Base-by-base conservation (phyloP, 441 rosid genomes). In the Oxalis stricta region DNA sequence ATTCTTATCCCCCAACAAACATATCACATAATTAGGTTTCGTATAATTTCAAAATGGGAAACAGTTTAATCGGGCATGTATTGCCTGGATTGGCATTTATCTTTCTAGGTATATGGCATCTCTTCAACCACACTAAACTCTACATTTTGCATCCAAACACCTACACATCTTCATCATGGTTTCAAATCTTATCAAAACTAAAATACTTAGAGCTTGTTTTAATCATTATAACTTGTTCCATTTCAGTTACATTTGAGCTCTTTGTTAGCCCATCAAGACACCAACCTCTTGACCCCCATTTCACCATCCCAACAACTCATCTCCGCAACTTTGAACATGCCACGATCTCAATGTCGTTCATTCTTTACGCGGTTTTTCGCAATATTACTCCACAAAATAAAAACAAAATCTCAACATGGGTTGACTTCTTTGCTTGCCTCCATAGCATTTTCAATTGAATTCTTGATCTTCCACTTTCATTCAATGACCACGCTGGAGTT, bases 311-410 rank as follows among this genome's bases (percentile, higher is more conserved):
- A 13, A 74, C 84, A 6, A 69, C 68, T 55, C 92, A 76, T 55
- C 80, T 83, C 31, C 84, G 68, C 57, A 81, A 83, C 68, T 77
- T 83, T 24, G 94, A 87, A 28, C 96, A 87, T 62, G 63, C 94
- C 14, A 54, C 72, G 10, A 74, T 87, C 15, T 76, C 83, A 26
- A 1, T 65, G 49, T 62, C 93, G 28, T 79, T 82, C 66, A 61
- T 88, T 41, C 56, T 62, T 8, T 84, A 82, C 32, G 91, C 93
- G 0, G 58, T 46, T 10, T 64, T 79, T 5, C n/a, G 73, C 91
- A 9, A 55, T 84, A 5, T 0, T 79, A 16, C 66, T 88, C 8
- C 95, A 84, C 17, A 57, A 42, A 46, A 33, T 52, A 20, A 12
- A 10, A 30, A 60, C 79, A 10, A 37, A 36, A 45, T 58, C 66